Base-by-base conservation (phyloP, 2,329 filamentous ascomycete species). In the Fusarium sp. region DNA sequence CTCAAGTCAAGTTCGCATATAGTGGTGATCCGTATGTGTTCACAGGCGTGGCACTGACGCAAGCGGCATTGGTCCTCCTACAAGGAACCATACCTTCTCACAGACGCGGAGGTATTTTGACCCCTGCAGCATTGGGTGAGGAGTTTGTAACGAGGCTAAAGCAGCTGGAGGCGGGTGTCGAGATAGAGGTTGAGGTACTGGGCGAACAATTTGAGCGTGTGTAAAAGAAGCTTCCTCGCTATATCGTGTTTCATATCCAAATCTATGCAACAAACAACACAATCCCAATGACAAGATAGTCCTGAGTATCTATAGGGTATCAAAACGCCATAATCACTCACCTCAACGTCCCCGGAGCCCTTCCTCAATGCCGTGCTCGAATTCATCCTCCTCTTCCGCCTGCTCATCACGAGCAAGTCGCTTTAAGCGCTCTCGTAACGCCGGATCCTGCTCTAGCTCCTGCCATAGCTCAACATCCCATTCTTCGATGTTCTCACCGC, bases 401-500 rank as follows among this genome's bases (percentile, higher is more conserved):
- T 75, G 73, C 37, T 81, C 81, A 54, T 82, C 80, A 21, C 79
- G 75, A 44, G 83, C 82, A 70, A 87, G 80, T 67, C 77, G 78
- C 56, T 77, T 80, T 45, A 90, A 73, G 37, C 83, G 80, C 66
- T 83, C 81, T 46, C 77, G 79, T 12, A 89, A 81, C 0, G 70
- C 79, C 4, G 84, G 82, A 52, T 89, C 85, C 76, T 85, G 83
- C 78, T 90, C 88, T 69, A 90, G 78, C 77, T 89, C 87, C 77
- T 90, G 88, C 88, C 88, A 90, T 10, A 89, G 76, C 74, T 86
- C 85, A 7, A 89, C 75, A 19, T 86, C 83, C 84, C 86, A 86
- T 58, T 88, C 84, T 66, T 87, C 86, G 10, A 83, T 77, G 14
- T 81, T 80, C n/a, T 78, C 79, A 21, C 77, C 75, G n/a, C 75